These are phyloP conservation scores for Xylariaceae sp. DNA, from an alignment of 2,329 filamentous ascomycete species.

Conservation along the genomic window DNA sequence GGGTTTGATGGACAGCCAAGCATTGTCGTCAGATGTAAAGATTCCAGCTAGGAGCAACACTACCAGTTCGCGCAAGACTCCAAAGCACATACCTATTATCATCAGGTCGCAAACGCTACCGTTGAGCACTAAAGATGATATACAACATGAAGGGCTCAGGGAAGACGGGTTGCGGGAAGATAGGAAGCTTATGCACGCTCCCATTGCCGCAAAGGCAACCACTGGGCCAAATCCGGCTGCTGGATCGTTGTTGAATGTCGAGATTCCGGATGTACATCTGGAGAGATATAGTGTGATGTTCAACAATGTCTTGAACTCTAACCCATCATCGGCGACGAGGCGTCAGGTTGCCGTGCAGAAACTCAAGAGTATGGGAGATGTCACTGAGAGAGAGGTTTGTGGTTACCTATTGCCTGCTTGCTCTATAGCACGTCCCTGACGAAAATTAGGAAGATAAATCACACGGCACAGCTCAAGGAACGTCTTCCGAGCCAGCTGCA, in stretches of 20 bases:
- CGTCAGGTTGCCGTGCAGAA: slow-evolving; percentile 57
- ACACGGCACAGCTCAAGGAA: slow-evolving; percentile 35
- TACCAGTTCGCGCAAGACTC: slow-evolving; percentile 28
- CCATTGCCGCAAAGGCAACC: slow-evolving; percentile 23
- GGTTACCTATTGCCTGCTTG: not conserved
- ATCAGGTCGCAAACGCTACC: slow-evolving; percentile 43
- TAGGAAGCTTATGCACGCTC: slow-evolving; percentile 29
- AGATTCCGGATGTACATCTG: slow-evolving; percentile 74
- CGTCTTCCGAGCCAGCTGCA: slow-evolving; percentile 43
- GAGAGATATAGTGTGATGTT: slow-evolving; percentile 97
- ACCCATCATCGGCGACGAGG: slow-evolving; percentile 49
- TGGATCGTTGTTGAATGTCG: slow-evolving; percentile 59
- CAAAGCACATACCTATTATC: slow-evolving; percentile 44
- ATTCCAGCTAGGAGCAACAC: slow-evolving; percentile 38
- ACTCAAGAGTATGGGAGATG: slow-evolving; percentile 51
- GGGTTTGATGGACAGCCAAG: not conserved
- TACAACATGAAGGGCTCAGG: slow-evolving; percentile 9
- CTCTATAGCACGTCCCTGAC: slow-evolving; percentile 15
- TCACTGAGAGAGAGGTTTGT: slow-evolving; percentile 38
- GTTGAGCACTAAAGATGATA: slow-evolving; percentile 19
- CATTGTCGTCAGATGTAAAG: slow-evolving; percentile 23
- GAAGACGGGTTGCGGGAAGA: slow-evolving; percentile 18
- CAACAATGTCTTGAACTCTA: slow-evolving; percentile 58
- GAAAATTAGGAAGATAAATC: slow-evolving; percentile 7
- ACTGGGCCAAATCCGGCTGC: slow-evolving; percentile 7